Evolutionary conservation across 192 early-diverging fungal species (phyloP), one percentile per base, ranked within the genome.

Genomic region (Backusella westeae): DNA sequence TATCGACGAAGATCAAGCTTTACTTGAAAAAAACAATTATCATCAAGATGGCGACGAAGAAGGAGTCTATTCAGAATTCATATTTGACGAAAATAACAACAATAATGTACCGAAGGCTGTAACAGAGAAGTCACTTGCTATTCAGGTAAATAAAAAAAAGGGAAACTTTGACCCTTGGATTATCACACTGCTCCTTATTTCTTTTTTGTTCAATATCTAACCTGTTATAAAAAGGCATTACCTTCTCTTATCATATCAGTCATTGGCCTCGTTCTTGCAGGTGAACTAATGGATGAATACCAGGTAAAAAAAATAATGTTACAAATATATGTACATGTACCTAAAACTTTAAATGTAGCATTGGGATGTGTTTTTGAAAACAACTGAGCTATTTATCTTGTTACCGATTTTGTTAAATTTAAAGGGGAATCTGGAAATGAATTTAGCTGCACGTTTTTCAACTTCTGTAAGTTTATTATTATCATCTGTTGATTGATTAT

Each of bases 391-490:
- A 6, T 93, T 95, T 80, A 91, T 96, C 66, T 86, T 96, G 75
- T 89, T 96, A 3, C 89, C 95, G 1, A 91, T 95, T 35, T 77
- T 96, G 15, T 79, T 96, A 36, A 95, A 95, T 76, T 84, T 96
- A 34, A 97, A 97, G 71, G 94, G 95, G 71, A 97, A 96, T 80
- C 86, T 96, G 19, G 95, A 97, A 78, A 92, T 96, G 85, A 96
- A 94, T 68, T 85, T 96, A 70, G 92, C 93, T 12, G 89, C 95
- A 15, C 86, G 95, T 8, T 80, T 96, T 5, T 92, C 93, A 2
- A 96, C 94, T 4, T 87, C 85, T 68, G 88, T 92, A 83, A 90
- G 81, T 32, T 56, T n/a, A 21, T 53, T 53, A 21, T 53, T 53
- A 53, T 53, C 9, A 49, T 32, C 41, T 78, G 68, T 9, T 10